phyloP scores from a whole-genome alignment of 352 stramenopile species.

The Globisporangium rhizosaccharum region DNA sequence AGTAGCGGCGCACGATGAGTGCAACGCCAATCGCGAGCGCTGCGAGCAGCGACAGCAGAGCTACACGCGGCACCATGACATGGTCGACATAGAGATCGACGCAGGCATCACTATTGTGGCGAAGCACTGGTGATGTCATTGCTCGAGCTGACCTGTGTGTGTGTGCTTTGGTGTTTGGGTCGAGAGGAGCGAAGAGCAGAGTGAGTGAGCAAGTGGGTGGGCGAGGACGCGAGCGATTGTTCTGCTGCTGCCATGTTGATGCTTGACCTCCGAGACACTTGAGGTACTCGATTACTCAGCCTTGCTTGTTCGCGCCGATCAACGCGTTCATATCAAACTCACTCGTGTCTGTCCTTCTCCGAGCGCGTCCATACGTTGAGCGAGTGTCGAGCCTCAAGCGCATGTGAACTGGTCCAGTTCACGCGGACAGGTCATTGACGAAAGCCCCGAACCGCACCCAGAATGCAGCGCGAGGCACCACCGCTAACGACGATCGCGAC shows the following conservation, averaged over 20 bases:
- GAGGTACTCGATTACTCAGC: background rate
- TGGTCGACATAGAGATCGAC: conserved; percentile 37
- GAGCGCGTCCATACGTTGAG: background rate
- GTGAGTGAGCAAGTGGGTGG: background rate
- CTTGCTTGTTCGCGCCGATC: no score
- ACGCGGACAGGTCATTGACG: no score
- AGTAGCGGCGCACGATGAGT: conserved; percentile 9
- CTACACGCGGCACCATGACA: conserved; percentile 37
- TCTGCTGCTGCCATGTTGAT: no score
- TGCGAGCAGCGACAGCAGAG: conserved; percentile 23
- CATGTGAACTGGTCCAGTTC: background rate
- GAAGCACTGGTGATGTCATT: background rate
- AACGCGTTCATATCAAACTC: background rate
- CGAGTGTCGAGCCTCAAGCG: background rate
- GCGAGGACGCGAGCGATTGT: no score
- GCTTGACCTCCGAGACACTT: no score
- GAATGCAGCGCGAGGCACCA: background rate
- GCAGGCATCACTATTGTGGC: conserved; percentile 5
- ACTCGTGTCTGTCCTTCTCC: background rate
- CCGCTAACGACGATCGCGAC: no score
- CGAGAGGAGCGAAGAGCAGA: background rate
- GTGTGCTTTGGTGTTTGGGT: background rate
- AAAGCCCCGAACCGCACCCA: background rate
- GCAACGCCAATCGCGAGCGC: conserved; percentile 12
- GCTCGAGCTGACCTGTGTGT: background rate